A percentile compares a stretch with the other conserved stretches of the same genome.
These are phyloP conservation scores for Candida sanyaensis DNA, from an alignment of 1,139 yeast species.

Conservation along the genomic window DNA sequence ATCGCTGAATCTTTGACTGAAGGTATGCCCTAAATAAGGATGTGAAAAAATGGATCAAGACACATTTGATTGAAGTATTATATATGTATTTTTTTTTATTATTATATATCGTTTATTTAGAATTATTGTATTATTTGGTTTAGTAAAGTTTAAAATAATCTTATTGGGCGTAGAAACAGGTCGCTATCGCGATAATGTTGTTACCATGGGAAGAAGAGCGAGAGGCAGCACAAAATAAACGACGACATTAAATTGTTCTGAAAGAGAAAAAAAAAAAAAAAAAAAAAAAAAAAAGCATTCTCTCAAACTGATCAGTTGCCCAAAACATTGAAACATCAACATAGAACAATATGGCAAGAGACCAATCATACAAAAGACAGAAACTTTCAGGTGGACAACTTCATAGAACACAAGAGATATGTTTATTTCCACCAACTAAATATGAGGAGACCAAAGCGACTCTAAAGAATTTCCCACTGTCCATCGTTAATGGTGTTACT, in stretches of 20 bases:
- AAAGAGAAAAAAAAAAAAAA: too few species aligned
- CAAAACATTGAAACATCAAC: not conserved
- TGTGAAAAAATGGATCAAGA: not conserved
- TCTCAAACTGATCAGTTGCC: too few species aligned
- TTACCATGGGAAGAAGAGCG: too few species aligned
- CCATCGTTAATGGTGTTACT: constrained; percentile 46
- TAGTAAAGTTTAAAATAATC: not conserved
- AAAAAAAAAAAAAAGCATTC: too few species aligned
- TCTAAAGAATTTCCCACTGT: constrained; percentile 39
- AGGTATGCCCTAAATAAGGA: constrained; percentile 6
- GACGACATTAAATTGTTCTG: too few species aligned
- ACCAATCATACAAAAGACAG: constrained; percentile 4
- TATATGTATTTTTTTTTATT: too few species aligned
- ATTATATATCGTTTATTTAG: not conserved
- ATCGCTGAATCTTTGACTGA: constrained; percentile 47
- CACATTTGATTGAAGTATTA: not conserved
- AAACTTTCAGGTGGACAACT: not conserved
- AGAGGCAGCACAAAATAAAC: too few species aligned
- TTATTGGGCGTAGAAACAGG: too few species aligned
- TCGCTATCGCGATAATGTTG: not conserved
- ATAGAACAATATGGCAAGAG: not conserved
- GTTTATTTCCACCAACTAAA: constrained; percentile 24
- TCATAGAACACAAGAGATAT: constrained; percentile 3
- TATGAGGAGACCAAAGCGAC: constrained; percentile 37
- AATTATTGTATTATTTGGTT: not conserved